Conservation (phyloP, 441 rosid species). For the Bruguiera hainesii region DNA sequence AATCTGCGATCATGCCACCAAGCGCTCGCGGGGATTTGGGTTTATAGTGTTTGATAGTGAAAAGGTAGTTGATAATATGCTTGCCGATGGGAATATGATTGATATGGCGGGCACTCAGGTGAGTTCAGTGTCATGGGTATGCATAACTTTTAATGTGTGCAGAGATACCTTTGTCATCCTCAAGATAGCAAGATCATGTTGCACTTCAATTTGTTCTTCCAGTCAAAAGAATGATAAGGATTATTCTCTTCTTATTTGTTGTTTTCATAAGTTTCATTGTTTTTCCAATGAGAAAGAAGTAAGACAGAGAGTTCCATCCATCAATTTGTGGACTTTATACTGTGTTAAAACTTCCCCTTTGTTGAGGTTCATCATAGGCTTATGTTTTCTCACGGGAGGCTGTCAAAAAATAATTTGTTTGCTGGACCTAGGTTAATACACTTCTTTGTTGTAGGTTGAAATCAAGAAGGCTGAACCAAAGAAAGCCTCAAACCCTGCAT, state of each 20-base stretch:
- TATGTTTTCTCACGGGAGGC: background rate
- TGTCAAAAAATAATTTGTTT: constrained; percentile 35
- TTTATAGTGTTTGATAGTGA: constrained; percentile 85
- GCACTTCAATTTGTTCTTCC: too few relatives aligned
- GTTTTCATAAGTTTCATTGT: too few relatives aligned
- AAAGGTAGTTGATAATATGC: constrained; percentile 80
- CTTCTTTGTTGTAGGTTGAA: constrained; percentile 99
- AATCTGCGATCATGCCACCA: constrained; percentile 85
- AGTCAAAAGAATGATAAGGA: too few relatives aligned
- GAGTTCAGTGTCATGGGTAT: constrained; percentile 35
- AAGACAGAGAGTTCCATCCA: too few relatives aligned
- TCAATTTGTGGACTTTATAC: too few relatives aligned
- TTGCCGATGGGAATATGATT: constrained; percentile 83
- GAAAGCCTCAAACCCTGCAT: constrained; percentile 91
- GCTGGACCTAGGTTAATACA: constrained; percentile 81
- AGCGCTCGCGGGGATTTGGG: constrained; percentile 83
- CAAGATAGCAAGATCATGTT: background rate
- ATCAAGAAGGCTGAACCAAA: constrained; percentile 99
- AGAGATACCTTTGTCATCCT: background rate
- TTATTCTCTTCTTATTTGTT: too few relatives aligned
- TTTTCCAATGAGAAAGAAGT: too few relatives aligned
- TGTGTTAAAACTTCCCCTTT: too few relatives aligned
- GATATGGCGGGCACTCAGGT: constrained; percentile 95
- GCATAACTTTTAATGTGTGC: constrained; percentile 19
- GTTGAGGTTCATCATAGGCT: too few relatives aligned